Base-by-base conservation (phyloP, 768 basidiomycete genomes). In the Tylopilus plumbeoviolaceoides region DNA sequence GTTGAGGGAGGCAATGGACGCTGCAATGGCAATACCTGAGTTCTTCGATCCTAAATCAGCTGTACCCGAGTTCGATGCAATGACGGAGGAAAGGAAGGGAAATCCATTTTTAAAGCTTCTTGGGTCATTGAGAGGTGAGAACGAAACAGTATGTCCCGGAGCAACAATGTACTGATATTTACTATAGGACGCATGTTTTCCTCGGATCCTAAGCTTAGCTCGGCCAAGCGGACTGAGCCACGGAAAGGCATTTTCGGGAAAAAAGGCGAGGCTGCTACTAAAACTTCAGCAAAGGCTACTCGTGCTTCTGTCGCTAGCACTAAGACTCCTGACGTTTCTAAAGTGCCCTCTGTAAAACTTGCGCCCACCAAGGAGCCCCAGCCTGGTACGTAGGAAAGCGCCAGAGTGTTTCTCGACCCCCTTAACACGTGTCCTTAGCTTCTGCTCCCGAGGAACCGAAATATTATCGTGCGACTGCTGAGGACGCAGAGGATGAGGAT, bases 21-120 rank as follows among this genome's bases (percentile, higher is more conserved):
- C 78, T 17, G 83, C 80, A 1, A 73, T 79, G 59, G 73, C 81
- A 47, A 75, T 70, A 39, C 72, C 79, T 18, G 84, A 84, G 50
- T 83, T 82, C 66, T 74, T 81, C 46, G 80, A 85, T 61, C 73
- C 73, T 28, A 73, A 70, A 50, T 72, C 73, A 7, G 63, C 70
- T 3, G 72, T 77, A 5, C 72, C 81, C 48, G 73, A 78, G 45
- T 75, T 77, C 44, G 64, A 73, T 38, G 65, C 73, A 12, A 57
- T 75, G 7, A 67, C 69, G 14, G 80, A 83, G 21, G 77, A 80
- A 48, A 73, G 77, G 48, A 84, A 84, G 62, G 80, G 76, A 18
- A 93, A 92, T 62, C 87, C 89, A 0, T 91, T 93, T 66, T 66
- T 91, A 60, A 90, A 84, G 64, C 67, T 91, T 33, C 72, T 93